Conservation (phyloP, 2,329 filamentous ascomycete species). For the Plenodomus lindquistii region DNA sequence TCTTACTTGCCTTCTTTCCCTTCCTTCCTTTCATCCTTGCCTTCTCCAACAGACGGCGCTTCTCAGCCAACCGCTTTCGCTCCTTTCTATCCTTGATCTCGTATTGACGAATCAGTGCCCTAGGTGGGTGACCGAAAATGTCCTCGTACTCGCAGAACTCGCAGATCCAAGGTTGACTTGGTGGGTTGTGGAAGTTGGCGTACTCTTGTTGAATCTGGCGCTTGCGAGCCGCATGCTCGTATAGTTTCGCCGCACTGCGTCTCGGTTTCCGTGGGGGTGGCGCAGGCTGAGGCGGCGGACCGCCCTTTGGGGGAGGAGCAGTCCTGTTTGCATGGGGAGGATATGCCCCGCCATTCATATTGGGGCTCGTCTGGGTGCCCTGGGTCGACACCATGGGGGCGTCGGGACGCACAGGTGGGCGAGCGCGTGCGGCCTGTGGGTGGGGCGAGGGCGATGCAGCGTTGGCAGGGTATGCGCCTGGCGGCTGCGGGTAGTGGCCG, state of each 20-base stretch:
- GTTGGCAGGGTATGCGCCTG: conserved; percentile 39
- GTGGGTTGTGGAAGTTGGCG: conserved; percentile 75
- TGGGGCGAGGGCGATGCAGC: conserved; percentile 22
- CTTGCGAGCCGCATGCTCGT: conserved; percentile 73
- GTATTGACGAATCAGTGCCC: conserved; percentile 84
- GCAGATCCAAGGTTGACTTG: conserved; percentile 90
- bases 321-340: conserved; percentile 33
- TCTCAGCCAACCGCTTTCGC: conserved; percentile 82
- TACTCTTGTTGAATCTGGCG: conserved; percentile 78
- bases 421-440: conserved; percentile 26
- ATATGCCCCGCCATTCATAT: conserved; percentile 46
- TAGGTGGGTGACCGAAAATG: conserved; percentile 87
- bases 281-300: conserved; percentile 47
- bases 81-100: conserved; percentile 91
- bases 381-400: conserved; percentile 54
- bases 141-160: conserved; percentile 98
- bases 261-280: conserved; percentile 64
- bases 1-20: conserved; percentile 79
- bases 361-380: conserved; percentile 60
- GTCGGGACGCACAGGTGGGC: conserved; percentile 35
- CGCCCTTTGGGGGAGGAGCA: conserved; percentile 41
- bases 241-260: conserved; percentile 68
- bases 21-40: conserved; percentile 93
- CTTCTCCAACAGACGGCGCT: conserved; percentile 82
- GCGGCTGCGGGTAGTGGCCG: conserved; percentile 42